Evolutionary conservation across 1,139 yeast species (phyloP).

Genomic region (Geotrichum citri-aurantii): DNA sequence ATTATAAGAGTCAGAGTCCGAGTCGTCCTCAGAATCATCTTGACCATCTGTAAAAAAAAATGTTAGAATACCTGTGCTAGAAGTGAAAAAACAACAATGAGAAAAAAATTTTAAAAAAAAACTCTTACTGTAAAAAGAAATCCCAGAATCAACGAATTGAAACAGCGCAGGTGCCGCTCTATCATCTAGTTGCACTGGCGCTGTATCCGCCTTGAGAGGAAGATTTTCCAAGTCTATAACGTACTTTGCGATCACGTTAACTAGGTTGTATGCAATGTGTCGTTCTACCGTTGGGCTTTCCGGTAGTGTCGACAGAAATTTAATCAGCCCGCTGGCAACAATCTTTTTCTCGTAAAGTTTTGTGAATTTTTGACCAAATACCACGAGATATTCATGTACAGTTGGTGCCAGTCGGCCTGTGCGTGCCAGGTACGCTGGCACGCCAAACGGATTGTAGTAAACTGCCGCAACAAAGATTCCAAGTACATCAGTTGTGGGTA

Average conservation of each 20-base stretch:
- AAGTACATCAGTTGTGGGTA: neutral
- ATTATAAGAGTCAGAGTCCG: neutral
- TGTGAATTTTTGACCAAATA: neutral
- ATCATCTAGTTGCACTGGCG: neutral
- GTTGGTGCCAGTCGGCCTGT: neutral
- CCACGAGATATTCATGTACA: neutral
- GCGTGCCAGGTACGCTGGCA: neutral
- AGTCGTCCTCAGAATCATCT: neutral
- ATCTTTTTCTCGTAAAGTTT: slow-evolving; percentile 14
- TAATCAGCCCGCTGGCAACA: slow-evolving; percentile 6
- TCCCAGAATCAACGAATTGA: slow-evolving; percentile 5
- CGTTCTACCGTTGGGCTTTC: neutral
- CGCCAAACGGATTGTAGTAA: slow-evolving; percentile 1
- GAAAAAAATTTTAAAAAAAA: neutral
- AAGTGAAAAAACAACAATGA: too few relatives aligned
- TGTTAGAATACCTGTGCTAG: neutral
- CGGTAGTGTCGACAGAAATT: neutral
- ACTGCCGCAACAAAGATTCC: slow-evolving; percentile 1
- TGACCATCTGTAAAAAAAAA: neutral
- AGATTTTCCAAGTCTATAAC: neutral
- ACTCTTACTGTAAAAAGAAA: slow-evolving; percentile 2
- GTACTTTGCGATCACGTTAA: slow-evolving; percentile 4
- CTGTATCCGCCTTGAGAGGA: neutral
- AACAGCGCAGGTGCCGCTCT: neutral
- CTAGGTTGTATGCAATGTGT: neutral